These are phyloP conservation scores for Friedmanniomyces simplex DNA, from an alignment of 495 filamentous ascomycete species.

Conservation along the genomic window DNA sequence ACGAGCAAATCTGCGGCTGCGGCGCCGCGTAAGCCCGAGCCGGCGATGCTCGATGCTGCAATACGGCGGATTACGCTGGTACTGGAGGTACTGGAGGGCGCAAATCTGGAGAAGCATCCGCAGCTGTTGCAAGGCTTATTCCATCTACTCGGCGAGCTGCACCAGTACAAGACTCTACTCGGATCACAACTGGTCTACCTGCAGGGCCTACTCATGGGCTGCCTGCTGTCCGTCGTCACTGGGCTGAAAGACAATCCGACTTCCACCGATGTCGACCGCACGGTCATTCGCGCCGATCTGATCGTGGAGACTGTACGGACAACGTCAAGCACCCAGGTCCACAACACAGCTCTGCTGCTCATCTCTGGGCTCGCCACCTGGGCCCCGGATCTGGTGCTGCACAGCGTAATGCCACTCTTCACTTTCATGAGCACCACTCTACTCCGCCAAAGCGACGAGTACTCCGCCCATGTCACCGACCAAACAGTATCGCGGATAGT, in stretches of 20 bases:
- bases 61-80: conserved; percentile 73
- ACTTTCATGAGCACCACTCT: conserved; percentile 91
- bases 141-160: conserved; percentile 68
- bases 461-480: conserved; percentile 85
- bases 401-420: conserved; percentile 98
- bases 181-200: conserved; percentile 76
- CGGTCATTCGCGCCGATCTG: conserved; percentile 69
- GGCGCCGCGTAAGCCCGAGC: conserved; percentile 33
- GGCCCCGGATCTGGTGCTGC: conserved; percentile 77
- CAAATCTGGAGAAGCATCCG: conserved; percentile 57
- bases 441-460: conserved; percentile 83
- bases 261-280: conserved; percentile 57
- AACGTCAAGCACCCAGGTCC: conserved; percentile 77
- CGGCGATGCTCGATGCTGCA: conserved; percentile 47
- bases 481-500: conserved; percentile 84
- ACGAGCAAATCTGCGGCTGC: conserved; percentile 55
- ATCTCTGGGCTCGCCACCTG: conserved; percentile 72
- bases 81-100: conserved; percentile 75
- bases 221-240: conserved; percentile 68
- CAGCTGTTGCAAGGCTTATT: conserved; percentile 70
- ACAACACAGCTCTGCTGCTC: conserved; percentile 82
- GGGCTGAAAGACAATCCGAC: conserved; percentile 44
- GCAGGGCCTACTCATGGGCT: conserved; percentile 64
- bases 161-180: conserved; percentile 61
- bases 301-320: conserved; percentile 85